phyloP scores from a whole-genome alignment of 495 filamentous ascomycete genomes.

The Penicillium tannophilum region DNA sequence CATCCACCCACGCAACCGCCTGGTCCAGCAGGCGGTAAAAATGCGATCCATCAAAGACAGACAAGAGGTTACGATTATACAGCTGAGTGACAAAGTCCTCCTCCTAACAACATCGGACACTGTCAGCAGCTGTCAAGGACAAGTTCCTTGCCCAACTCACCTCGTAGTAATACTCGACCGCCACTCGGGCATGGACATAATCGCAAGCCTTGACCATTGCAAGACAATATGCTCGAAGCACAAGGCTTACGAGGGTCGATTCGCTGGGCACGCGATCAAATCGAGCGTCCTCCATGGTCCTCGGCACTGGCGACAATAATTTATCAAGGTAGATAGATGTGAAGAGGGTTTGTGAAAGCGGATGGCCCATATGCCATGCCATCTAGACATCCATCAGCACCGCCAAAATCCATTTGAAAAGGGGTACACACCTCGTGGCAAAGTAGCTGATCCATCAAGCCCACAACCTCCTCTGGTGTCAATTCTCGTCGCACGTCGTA shows the following conservation, averaged over 20 bases:
- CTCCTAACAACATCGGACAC: slow-evolving; percentile 57
- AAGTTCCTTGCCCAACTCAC: slow-evolving; percentile 43
- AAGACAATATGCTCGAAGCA: slow-evolving; percentile 85
- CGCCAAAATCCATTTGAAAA: background rate
- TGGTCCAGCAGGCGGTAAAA: slow-evolving; percentile 62
- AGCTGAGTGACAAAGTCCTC: slow-evolving; percentile 94
- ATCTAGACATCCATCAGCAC: slow-evolving; percentile 55
- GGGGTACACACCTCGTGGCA: slow-evolving; percentile 70
- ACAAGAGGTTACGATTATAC: slow-evolving; percentile 77
- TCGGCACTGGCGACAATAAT: slow-evolving; percentile 71
- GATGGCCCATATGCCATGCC: slow-evolving; percentile 95
- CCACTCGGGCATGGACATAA: slow-evolving; percentile 73
- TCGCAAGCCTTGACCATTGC: slow-evolving; percentile 81
- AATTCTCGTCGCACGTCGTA: slow-evolving; percentile 77
- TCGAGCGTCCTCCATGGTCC: slow-evolving; percentile 66
- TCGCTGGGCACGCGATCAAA: slow-evolving; percentile 53
- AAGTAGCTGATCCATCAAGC: slow-evolving; percentile 92
- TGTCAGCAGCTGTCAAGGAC: background rate
- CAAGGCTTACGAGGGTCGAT: slow-evolving; percentile 59
- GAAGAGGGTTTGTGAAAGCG: slow-evolving; percentile 91
- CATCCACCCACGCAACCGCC: slow-evolving; percentile 57
- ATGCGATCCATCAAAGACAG: slow-evolving; percentile 56
- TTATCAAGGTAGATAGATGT: slow-evolving; percentile 92
- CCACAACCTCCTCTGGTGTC: slow-evolving; percentile 77
- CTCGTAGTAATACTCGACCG: slow-evolving; percentile 83